These are phyloP conservation scores for Postia placenta DNA, from an alignment of 768 basidiomycete species.

Conservation along the genomic window DNA sequence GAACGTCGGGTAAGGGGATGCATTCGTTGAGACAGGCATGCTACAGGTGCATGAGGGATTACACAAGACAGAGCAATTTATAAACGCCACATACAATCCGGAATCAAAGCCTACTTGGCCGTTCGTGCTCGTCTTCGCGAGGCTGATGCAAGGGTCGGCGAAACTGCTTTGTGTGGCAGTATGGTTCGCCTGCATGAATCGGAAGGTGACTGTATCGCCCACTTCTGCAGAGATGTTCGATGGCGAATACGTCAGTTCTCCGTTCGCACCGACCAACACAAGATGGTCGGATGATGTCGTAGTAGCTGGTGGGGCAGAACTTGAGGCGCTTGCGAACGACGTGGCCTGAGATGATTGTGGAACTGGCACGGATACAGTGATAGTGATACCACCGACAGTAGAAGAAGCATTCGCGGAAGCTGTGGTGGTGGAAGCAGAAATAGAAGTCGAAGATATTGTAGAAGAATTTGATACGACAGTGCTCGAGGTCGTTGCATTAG, in stretches of 20 bases:
- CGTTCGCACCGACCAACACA: conserved; percentile 24
- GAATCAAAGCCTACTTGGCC: conserved; percentile 37
- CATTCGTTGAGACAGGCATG: conserved; percentile 40
- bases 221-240: conserved; percentile 28
- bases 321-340: conserved; percentile 24
- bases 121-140: conserved; percentile 37
- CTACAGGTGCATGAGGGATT: conserved; percentile 17
- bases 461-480: conserved; percentile 16
- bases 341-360: conserved; percentile 18
- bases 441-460: conserved; percentile 9
- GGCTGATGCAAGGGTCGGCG: conserved; percentile 27
- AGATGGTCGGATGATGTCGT: conserved; percentile 30
- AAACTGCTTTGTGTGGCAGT: conserved; percentile 33
- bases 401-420: conserved; percentile 25
- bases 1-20: conserved; percentile 45
- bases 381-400: conserved; percentile 27
- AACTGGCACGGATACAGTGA: conserved; percentile 34
- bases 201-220: conserved; percentile 35
- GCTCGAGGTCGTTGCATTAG: conserved; percentile 4
- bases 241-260: conserved; percentile 24
- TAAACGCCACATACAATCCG: conserved; percentile 27
- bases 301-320: conserved; percentile 33
- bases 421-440: conserved; percentile 18
- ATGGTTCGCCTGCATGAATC: conserved; percentile 35
- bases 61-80: neutral